Base-by-base conservation (phyloP, 169 alveolate species). In the Cryptosporidium muris region DNA sequence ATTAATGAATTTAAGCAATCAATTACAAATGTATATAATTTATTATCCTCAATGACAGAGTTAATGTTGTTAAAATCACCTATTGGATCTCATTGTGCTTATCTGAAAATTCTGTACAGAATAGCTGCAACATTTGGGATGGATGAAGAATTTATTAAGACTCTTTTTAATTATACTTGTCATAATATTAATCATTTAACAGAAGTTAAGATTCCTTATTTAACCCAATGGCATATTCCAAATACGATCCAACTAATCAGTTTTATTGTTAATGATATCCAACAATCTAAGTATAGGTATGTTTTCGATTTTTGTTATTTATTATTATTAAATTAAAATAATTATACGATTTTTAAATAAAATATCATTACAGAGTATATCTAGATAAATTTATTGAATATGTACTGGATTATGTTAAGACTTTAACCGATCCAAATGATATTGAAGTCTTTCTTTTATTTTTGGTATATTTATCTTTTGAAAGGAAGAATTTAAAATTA, bases 51-150 rank as follows among this genome's bases (percentile, higher is more conserved):
- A 16, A 12, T 74, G 45, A 52, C 47, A 37, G 85, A 74, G 37
- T 74, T 58, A 43, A 48, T 74, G 16, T 45, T 74, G n/a, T 58
- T 74, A 54, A 74, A 74, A 16, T 47, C 85, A 12, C 85, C 85
- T 40, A 38, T 74, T 43, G 85, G 85, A 11, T 63, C 85, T 7
- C 85, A 74, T 43, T 74, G 74, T 36, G 45, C 48, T 9, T 74
- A 74, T 42, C 66, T 74, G 14, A 74, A 74, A 45, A 38, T 74
- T 2, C 5, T 74, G n/a, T 74, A 58, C 36, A 74, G 60, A 74
- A 60, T 60, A 54, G 54, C 85, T 1, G 12, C 60, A 25, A 4
- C 60, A 62, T 58, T 74, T 74, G 85, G 85, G n/a, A 47, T 74
- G 37, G 25, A 25, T 25, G 25, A 25, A 25, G 25, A 25, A 25